These are phyloP conservation scores for Tetragonia tetragonoides DNA, from an alignment of 148 eudicot genomes.

Conservation along the genomic window DNA sequence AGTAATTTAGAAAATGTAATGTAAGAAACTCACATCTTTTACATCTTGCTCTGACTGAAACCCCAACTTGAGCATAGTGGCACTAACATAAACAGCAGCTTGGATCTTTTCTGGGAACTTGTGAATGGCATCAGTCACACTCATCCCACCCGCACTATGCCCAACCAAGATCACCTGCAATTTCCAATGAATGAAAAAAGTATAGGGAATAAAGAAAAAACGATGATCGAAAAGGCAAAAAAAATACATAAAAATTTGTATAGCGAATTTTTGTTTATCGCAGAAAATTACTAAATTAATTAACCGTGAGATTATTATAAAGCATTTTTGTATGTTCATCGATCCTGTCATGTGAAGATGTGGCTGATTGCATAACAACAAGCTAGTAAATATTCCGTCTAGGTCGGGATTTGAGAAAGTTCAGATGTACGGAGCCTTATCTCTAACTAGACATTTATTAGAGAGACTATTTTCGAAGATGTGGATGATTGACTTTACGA, in stretches of 20 bases:
- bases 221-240: background rate
- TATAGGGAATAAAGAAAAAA: background rate
- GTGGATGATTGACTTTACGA: too few species aligned
- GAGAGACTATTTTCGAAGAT: too few species aligned
- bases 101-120: slow-evolving; percentile 56
- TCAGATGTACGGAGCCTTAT: too few species aligned
- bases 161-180: slow-evolving; percentile 81
- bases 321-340: too few species aligned
- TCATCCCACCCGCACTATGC: slow-evolving; percentile 88
- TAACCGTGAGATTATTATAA: too few species aligned
- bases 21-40: slow-evolving; percentile 47
- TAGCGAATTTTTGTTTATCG: too few species aligned
- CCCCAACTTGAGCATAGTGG: slow-evolving; percentile 72
- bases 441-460: too few species aligned
- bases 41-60: slow-evolving; percentile 46
- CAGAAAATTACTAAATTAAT: too few species aligned
- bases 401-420: too few species aligned
- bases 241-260: background rate
- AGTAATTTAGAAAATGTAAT: background rate
- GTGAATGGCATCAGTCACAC: slow-evolving; percentile 60
- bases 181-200: background rate
- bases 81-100: slow-evolving; percentile 62
- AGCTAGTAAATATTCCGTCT: too few species aligned
- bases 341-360: too few species aligned
- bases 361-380: too few species aligned